phyloP scores from a whole-genome alignment of 2,329 filamentous ascomycete species.

The Metarhizium guizhouense region DNA sequence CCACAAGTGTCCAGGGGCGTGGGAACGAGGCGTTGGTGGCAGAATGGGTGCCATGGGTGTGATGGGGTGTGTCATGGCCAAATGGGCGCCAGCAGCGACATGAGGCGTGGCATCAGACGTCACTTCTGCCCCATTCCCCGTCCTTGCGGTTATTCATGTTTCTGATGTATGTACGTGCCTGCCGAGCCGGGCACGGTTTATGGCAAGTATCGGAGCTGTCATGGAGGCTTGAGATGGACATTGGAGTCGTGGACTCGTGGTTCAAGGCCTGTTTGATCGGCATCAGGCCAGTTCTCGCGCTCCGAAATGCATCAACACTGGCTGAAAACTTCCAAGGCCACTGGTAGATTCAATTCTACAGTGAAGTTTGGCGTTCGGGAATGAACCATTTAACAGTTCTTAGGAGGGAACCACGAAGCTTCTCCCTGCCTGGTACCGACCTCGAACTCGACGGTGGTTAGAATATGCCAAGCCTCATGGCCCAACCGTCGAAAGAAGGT shows the following conservation, averaged over 20 bases:
- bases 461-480: too few relatives aligned
- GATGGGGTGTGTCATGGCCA: neutral
- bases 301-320: too few relatives aligned
- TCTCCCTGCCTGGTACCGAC: too few relatives aligned
- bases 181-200: neutral
- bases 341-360: too few relatives aligned
- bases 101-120: neutral
- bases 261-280: neutral
- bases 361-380: too few relatives aligned
- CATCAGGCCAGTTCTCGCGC: neutral
- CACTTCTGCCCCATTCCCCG: neutral
- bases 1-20: neutral
- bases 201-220: neutral
- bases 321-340: too few relatives aligned
- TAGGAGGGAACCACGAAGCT: too few relatives aligned
- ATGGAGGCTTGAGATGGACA: neutral
- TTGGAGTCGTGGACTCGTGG: neutral
- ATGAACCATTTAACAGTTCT: too few relatives aligned
- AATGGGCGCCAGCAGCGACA: neutral
- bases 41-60: neutral
- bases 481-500: too few relatives aligned
- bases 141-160: neutral
- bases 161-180: neutral
- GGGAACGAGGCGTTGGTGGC: neutral
- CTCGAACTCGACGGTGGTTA: too few relatives aligned